Evolutionary conservation across 148 eudicot species (phyloP).

Genomic region (Vaccinium darrowii): DNA sequence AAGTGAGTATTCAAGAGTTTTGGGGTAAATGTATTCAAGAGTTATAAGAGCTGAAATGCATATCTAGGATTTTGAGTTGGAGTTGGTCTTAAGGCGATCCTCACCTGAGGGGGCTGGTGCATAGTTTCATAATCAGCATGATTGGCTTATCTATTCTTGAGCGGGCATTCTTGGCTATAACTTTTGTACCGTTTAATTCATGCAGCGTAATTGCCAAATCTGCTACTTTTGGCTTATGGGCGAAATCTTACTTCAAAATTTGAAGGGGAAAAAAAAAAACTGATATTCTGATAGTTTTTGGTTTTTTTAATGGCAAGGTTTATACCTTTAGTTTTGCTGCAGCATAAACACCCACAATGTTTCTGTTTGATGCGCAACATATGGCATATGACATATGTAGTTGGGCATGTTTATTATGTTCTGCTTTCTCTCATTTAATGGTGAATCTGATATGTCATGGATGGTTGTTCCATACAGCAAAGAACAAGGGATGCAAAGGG

Average conservation of each 20-base stretch:
- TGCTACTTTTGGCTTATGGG: background rate
- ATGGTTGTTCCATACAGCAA: slow-evolving; percentile 40
- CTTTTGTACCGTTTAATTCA: background rate
- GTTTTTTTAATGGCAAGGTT: background rate
- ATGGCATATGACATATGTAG: background rate
- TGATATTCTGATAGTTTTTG: background rate
- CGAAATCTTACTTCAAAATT: background rate
- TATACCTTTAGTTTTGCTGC: background rate
- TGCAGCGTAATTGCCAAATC: background rate
- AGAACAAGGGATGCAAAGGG: slow-evolving; percentile 32
- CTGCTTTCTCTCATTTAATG: background rate
- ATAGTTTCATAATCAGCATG: too few relatives aligned
- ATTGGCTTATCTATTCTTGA: too few relatives aligned
- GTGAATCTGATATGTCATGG: background rate
- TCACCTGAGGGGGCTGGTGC: too few relatives aligned
- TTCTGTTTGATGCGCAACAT: background rate
- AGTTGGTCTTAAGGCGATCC: too few relatives aligned
- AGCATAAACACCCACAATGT: background rate
- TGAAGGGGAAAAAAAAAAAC: background rate
- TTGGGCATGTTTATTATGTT: background rate
- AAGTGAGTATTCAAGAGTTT: background rate
- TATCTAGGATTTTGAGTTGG: too few relatives aligned
- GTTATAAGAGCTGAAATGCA: too few relatives aligned
- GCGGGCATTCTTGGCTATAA: too few relatives aligned
- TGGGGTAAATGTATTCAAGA: too few relatives aligned